These are phyloP conservation scores for Acer saccharum DNA, from an alignment of 345 rosid genomes.

Conservation along the genomic window DNA sequence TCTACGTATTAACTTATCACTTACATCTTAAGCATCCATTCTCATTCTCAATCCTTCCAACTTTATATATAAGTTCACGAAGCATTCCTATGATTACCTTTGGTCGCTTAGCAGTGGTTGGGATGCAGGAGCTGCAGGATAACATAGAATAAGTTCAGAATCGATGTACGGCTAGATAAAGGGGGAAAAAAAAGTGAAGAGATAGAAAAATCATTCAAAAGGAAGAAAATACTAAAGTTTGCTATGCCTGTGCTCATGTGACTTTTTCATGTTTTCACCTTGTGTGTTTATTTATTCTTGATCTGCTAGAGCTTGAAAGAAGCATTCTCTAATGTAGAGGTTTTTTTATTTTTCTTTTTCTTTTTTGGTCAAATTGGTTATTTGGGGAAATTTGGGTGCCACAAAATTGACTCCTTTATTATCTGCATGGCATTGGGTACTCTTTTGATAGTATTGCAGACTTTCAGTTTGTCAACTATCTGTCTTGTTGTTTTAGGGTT, in stretches of 20 bases:
- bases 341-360: no score
- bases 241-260: neutral
- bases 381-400: no score
- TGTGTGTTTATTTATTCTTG: no score
- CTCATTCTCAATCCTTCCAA: neutral
- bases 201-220: neutral
- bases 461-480: neutral
- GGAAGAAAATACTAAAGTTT: neutral
- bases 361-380: no score
- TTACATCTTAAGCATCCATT: neutral
- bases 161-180: no score
- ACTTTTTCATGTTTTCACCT: neutral
- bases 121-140: constrained; percentile 32
- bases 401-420: neutral
- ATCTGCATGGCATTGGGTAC: no score
- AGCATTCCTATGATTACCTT: constrained; percentile 21
- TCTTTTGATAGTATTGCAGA: no score
- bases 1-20: neutral
- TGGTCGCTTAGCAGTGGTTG: constrained; percentile 35
- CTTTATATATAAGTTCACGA: neutral
- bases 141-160: constrained; percentile 1
- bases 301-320: no score
- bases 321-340: no score
- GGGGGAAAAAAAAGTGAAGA: neutral
- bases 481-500: neutral